These are phyloP conservation scores for Ceratocystis ficicola DNA, from an alignment of 2,329 filamentous ascomycete species.

Conservation along the genomic window DNA sequence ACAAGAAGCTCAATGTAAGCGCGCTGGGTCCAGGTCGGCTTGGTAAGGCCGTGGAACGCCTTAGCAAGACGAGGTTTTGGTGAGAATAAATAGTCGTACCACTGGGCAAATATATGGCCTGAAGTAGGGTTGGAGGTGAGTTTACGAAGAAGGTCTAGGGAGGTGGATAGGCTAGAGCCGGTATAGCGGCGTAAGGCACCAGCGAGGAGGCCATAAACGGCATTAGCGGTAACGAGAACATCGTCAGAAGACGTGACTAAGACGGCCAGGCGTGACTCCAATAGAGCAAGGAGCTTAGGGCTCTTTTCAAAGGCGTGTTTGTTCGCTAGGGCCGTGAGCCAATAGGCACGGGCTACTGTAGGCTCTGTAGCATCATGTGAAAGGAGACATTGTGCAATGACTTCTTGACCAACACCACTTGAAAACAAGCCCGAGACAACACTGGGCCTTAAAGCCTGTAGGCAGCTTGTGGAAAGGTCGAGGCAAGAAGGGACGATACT, in stretches of 20 bases:
- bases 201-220: slow-evolving; percentile 26
- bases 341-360: slow-evolving; percentile 19
- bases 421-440: slow-evolving; percentile 31
- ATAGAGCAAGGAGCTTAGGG: slow-evolving; percentile 21
- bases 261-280: slow-evolving; percentile 23
- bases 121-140: slow-evolving; percentile 28
- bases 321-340: slow-evolving; percentile 36
- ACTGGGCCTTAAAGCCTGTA: slow-evolving; percentile 31
- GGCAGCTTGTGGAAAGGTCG: slow-evolving; percentile 31
- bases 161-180: slow-evolving; percentile 29
- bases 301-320: slow-evolving; percentile 33
- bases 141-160: slow-evolving; percentile 31
- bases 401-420: slow-evolving; percentile 30
- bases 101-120: slow-evolving; percentile 34
- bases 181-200: slow-evolving; percentile 32
- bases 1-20: slow-evolving; percentile 37
- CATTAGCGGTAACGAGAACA: slow-evolving; percentile 13
- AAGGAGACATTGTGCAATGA: slow-evolving; percentile 25
- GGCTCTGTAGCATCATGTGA: not conserved
- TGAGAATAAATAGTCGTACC: slow-evolving; percentile 35
- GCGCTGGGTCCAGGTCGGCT: slow-evolving; percentile 39
- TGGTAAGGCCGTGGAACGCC: slow-evolving; percentile 35
- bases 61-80: slow-evolving; percentile 32
- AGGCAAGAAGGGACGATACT: slow-evolving; percentile 6
- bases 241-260: slow-evolving; percentile 12